Conservation (phyloP, 345 rosid genomes). For the Mallotus nudiflorus region DNA sequence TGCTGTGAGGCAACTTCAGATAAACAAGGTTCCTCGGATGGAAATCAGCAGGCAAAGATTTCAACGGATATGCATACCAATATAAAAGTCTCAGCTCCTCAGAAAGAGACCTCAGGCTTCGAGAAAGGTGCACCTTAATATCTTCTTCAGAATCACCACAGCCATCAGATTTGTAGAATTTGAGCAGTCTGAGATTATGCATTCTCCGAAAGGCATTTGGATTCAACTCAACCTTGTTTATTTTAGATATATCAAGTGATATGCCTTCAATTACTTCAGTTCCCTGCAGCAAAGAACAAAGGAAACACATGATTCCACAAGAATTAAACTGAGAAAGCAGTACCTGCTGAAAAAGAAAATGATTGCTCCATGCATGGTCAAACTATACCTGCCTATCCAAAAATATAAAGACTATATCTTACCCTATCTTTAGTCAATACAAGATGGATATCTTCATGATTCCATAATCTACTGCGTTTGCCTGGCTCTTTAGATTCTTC, state of each 20-base stretch:
- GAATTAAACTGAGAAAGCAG: neutral
- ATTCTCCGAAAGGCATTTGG: neutral
- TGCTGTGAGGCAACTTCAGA: neutral
- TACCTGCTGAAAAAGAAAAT: no score
- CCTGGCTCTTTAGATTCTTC: constrained; percentile 6
- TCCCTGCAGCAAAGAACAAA: neutral
- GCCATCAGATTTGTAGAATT: neutral
- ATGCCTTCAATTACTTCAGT: constrained; percentile 4
- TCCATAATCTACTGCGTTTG: constrained; percentile 1
- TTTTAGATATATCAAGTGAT: neutral
- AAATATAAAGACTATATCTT: no score
- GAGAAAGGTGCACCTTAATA: neutral
- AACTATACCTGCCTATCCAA: no score
- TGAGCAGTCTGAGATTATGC: constrained; percentile 6
- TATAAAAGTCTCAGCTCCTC: constrained; percentile 3
- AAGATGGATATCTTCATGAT: neutral
- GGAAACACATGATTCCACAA: neutral
- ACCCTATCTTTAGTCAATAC: neutral
- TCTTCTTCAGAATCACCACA: no score
- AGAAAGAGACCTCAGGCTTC: constrained; percentile 6
- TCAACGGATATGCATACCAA: constrained; percentile 8
- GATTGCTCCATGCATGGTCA: no score
- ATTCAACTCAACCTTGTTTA: neutral
- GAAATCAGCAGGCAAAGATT: constrained; percentile 12
- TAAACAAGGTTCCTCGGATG: constrained; percentile 4